Evolutionary conservation across 139 green algal genomes (phyloP), one percentile per base, ranked within the genome.

Genomic region (Micromonas commoda): DNA sequence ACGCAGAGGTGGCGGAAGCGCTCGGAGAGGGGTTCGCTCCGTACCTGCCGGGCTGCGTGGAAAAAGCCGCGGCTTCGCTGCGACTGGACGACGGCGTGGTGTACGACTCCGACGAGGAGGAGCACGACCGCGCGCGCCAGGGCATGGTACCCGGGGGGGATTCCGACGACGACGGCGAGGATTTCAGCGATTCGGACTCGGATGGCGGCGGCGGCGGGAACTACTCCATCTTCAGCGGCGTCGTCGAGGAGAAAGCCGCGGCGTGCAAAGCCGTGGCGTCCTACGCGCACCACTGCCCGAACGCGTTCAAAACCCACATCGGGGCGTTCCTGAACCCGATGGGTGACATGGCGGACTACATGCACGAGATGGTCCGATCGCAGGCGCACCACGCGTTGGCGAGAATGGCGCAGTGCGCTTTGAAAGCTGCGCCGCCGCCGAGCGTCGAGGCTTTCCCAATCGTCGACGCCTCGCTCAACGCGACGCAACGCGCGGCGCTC

Each of bases 291-390:
- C 54, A 78, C 29, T 77, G 64, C 32, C 77, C 79, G 2, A 54
- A 73, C 0, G 77, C 77, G 53, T 90, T 90, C 79, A 54, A 75
- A 54, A 81, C 85, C 0, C 84, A 83, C 64, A 32, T 87, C 28
- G 80, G 85, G 39, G 33, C 64, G 0, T 37, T 70, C 4, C 70
- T 91, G 60, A 51, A 64, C 33, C 29, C 89, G n/a, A 54, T 77
- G 34, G 37, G 54, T 24, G 64, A 61, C 26, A 73, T 51, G 63
- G 64, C 66, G 23, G 67, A 82, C n/a, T 87, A 90, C 79, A 86
- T 86, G 78, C 85, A 92, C 69, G 86, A 89, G 32, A 81, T 88
- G 54, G 82, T 89, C 29, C 85, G 87, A n/a, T 19, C 38, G 66
- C 33, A 54, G 19, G 33, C 66, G 66, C 33, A 73, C 66, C 37